Conservation (phyloP, 2,329 filamentous ascomycete species). For the Claviceps digitariae region DNA sequence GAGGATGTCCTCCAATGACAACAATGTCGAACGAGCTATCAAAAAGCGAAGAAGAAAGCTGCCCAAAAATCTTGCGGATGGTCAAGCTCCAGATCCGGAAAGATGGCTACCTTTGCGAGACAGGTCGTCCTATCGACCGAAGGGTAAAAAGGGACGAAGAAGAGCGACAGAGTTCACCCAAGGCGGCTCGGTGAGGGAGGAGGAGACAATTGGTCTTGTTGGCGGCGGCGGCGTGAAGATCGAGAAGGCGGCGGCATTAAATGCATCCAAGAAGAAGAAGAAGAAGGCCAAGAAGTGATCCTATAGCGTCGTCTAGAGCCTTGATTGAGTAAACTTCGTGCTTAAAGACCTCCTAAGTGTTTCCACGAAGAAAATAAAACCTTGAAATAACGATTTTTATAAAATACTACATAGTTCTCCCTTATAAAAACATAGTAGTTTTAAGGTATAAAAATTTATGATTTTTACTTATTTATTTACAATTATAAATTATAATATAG, state of each 20-base stretch:
- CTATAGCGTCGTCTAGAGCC: background rate
- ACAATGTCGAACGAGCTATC: constrained; percentile 26
- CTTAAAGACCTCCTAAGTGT: too few relatives aligned
- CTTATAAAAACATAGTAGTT: too few relatives aligned
- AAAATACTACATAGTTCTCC: too few relatives aligned
- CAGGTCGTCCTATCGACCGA: constrained; percentile 75
- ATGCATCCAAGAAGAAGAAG: constrained; percentile 35
- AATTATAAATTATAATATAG: too few relatives aligned
- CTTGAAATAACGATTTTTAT: too few relatives aligned
- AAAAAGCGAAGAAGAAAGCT: constrained; percentile 49
- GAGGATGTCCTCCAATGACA: constrained; percentile 25
- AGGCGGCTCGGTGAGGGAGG: constrained; percentile 67
- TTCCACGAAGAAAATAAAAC: too few relatives aligned
- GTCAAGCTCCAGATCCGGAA: constrained; percentile 75
- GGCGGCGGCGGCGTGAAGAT: constrained; percentile 53
- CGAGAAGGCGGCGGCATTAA: constrained; percentile 37
- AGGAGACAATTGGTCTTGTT: constrained; percentile 50
- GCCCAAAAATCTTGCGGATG: constrained; percentile 62
- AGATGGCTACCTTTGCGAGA: constrained; percentile 87
- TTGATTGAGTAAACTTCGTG: background rate
- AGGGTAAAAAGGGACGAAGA: constrained; percentile 85
- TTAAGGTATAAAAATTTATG: too few relatives aligned
- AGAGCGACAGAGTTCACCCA: constrained; percentile 68
- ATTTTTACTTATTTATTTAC: too few relatives aligned
- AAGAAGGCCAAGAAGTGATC: constrained; percentile 38